phyloP scores from a whole-genome alignment of 2,329 filamentous ascomycete species.

The Talaromyces sp. region DNA sequence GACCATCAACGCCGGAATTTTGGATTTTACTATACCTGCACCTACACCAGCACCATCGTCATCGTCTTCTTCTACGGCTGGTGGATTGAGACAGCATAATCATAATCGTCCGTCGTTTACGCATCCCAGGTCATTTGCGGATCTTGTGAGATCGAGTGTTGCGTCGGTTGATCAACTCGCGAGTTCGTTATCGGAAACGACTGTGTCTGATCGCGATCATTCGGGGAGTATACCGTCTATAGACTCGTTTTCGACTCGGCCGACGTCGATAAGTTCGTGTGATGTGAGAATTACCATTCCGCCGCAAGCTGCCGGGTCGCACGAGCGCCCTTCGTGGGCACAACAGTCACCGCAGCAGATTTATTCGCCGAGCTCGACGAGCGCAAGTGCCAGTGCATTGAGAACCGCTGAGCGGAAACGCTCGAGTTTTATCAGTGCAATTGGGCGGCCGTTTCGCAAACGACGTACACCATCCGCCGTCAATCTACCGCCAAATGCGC shows the following conservation, averaged over 20 bases:
- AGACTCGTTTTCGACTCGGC: conserved; percentile 40
- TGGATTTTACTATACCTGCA: conserved; percentile 27
- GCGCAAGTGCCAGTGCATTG: conserved; percentile 29
- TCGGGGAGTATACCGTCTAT: conserved; percentile 39
- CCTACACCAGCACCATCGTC: conserved; percentile 22
- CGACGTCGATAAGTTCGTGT: conserved; percentile 40
- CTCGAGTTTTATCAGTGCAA: conserved; percentile 35
- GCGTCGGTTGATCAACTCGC: conserved; percentile 32
- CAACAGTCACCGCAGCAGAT: background rate
- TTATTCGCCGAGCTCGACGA: conserved; percentile 23
- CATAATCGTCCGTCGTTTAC: conserved; percentile 27
- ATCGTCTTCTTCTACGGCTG: conserved; percentile 22
- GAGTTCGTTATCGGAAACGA: conserved; percentile 34
- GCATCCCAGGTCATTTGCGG: conserved; percentile 33
- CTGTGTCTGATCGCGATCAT: conserved; percentile 32
- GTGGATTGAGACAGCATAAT: conserved; percentile 9
- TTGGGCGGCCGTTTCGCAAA: conserved; percentile 39
- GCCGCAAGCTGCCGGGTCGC: conserved; percentile 17
- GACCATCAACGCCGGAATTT: conserved; percentile 36
- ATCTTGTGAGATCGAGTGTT: conserved; percentile 29
- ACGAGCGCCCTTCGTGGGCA: background rate
- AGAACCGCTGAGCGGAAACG: conserved; percentile 31
- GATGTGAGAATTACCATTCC: conserved; percentile 30
- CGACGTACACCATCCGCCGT: conserved; percentile 32
- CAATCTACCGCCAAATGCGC: conserved; percentile 31